Evolutionary conservation across 805 yeast genomes (phyloP).

Genomic region (Candida ipomoeae): DNA sequence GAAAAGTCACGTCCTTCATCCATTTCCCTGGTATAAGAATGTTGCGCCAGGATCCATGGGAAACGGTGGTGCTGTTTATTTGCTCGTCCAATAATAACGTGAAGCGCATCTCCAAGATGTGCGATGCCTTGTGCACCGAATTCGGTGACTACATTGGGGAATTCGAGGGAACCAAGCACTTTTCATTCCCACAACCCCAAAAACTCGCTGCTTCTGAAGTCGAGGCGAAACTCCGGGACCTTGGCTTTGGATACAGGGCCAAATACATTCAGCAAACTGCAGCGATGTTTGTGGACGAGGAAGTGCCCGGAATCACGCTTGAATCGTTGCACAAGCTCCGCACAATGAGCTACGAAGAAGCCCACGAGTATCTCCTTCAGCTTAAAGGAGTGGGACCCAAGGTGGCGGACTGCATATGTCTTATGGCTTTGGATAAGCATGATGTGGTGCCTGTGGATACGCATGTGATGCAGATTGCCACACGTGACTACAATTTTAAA

Average conservation of each 20-base stretch:
- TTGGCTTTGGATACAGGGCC: conserved; percentile 89
- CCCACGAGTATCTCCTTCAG: conserved; percentile 55
- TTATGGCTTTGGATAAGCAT: conserved; percentile 85
- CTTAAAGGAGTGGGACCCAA: conserved; percentile 94
- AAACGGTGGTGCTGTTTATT: conserved; percentile 80
- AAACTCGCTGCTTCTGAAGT: conserved; percentile 37
- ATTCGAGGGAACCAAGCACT: conserved; percentile 53
- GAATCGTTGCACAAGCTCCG: conserved; percentile 43
- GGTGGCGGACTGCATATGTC: conserved; percentile 93
- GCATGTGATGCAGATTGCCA: conserved; percentile 87
- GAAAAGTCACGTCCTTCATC: conserved; percentile 29
- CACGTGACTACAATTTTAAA: conserved; percentile 67
- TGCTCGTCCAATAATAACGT: conserved; percentile 96
- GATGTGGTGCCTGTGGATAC: conserved; percentile 94
- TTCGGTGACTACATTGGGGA: conserved; percentile 61
- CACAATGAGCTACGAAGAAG: conserved; percentile 42
- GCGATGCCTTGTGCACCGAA: conserved; percentile 66
- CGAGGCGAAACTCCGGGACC: conserved; percentile 38
- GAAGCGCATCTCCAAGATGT: conserved; percentile 89
- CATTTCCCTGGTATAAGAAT: conserved; percentile 71
- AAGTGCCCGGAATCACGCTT: conserved; percentile 32
- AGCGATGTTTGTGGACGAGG: conserved; percentile 40
- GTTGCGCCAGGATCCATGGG: conserved; percentile 96
- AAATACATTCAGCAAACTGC: conserved; percentile 83
- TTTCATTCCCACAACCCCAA: conserved; percentile 70